A percentile compares a stretch with the other conserved stretches of the same genome.
phyloP scores from a whole-genome alignment of 768 basidiomycete genomes.

The Suillus americanus region DNA sequence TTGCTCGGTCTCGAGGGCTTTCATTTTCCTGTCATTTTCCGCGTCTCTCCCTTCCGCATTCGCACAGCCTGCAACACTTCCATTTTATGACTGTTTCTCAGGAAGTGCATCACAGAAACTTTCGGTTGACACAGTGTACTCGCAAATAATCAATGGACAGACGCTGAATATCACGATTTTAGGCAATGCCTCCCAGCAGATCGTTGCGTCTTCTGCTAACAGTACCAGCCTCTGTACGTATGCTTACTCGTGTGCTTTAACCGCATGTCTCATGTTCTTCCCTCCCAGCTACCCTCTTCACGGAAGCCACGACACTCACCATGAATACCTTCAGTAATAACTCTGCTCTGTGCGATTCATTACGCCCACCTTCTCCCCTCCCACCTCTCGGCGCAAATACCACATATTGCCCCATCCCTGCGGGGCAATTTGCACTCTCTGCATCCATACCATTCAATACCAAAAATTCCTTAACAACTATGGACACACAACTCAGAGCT shows the following conservation, averaged over 20 bases:
- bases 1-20: background rate
- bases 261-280: slow-evolving; percentile 12
- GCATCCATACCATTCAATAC: slow-evolving; percentile 65
- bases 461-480: slow-evolving; percentile 75
- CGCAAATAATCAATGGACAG: slow-evolving; percentile 56
- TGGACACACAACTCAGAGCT: slow-evolving; percentile 81
- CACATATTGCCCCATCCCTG: slow-evolving; percentile 72
- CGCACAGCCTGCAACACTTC: slow-evolving; percentile 61
- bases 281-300: slow-evolving; percentile 79
- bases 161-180: slow-evolving; percentile 71
- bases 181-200: slow-evolving; percentile 57
- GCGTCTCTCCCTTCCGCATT: slow-evolving; percentile 26
- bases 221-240: slow-evolving; percentile 67
- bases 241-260: slow-evolving; percentile 6
- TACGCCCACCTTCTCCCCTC: slow-evolving; percentile 77
- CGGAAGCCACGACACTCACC: slow-evolving; percentile 77
- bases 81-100: slow-evolving; percentile 70
- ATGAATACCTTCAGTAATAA: slow-evolving; percentile 69
- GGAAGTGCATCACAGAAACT: slow-evolving; percentile 57
- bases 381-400: slow-evolving; percentile 40
- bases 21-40: slow-evolving; percentile 12
- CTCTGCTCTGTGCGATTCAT: slow-evolving; percentile 73
- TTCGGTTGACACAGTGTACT: slow-evolving; percentile 68
- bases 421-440: slow-evolving; percentile 82
- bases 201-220: slow-evolving; percentile 57